Conservation (phyloP, 192 early-diverging fungal genomes). For the Podochytrium sp. region DNA sequence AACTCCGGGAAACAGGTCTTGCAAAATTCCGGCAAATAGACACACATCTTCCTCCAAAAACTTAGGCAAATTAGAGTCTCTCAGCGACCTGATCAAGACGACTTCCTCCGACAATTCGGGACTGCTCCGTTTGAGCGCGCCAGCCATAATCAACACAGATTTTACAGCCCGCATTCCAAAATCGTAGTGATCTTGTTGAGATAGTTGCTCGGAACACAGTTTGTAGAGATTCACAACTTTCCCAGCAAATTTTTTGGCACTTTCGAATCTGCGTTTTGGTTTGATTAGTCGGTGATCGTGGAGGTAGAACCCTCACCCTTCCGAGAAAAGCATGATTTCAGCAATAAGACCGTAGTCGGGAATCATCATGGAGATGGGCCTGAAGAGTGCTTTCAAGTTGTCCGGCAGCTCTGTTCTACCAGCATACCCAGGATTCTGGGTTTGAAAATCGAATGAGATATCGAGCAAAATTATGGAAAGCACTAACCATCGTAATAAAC, state of each 20-base stretch:
- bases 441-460: not conserved
- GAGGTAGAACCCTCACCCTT: too few relatives aligned
- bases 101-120: slow-evolving; percentile 59
- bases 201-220: slow-evolving; percentile 65
- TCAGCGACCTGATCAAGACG: slow-evolving; percentile 59
- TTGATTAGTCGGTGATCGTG: too few relatives aligned
- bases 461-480: not conserved
- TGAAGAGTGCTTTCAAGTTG: slow-evolving; percentile 64
- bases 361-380: slow-evolving; percentile 71
- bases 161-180: slow-evolving; percentile 70
- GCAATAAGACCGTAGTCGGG: slow-evolving; percentile 68
- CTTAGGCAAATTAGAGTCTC: slow-evolving; percentile 66
- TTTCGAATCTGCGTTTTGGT: too few relatives aligned
- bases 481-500: slow-evolving; percentile 64
- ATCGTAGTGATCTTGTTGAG: slow-evolving; percentile 70
- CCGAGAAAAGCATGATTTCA: slow-evolving; percentile 68
- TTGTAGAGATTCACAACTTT: slow-evolving; percentile 70
- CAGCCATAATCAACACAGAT: slow-evolving; percentile 68
- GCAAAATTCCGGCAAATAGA: slow-evolving; percentile 59
- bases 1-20: slow-evolving; percentile 61
- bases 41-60: slow-evolving; percentile 64
- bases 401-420: slow-evolving; percentile 65
- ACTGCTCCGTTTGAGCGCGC: slow-evolving; percentile 56
- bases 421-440: slow-evolving; percentile 29
- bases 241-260: slow-evolving; percentile 58